Conservation (phyloP, 2,329 filamentous ascomycete species). For the Fusarium gaditjirri region DNA sequence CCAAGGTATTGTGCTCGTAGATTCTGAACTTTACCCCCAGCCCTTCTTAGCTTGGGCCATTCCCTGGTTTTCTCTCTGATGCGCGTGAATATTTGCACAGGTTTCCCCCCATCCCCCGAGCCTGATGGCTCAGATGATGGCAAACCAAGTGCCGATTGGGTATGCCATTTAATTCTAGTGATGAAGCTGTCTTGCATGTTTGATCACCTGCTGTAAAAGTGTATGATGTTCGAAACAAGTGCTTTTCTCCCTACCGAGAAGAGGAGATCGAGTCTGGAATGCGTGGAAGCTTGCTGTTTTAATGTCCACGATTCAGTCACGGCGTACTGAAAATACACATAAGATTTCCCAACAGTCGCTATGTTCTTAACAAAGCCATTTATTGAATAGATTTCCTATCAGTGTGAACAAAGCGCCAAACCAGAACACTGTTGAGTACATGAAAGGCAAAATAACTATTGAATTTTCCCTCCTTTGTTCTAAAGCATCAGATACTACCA, state of each 20-base stretch:
- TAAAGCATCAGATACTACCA: too few relatives aligned
- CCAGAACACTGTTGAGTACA: neutral
- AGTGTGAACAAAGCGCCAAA: slow-evolving; percentile 9
- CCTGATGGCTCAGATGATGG: neutral
- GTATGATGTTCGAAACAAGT: neutral
- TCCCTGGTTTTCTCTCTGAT: neutral
- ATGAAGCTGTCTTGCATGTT: slow-evolving; percentile 6
- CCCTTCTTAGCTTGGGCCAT: neutral
- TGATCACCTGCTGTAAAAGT: neutral
- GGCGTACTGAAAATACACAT: neutral
- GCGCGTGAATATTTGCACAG: neutral
- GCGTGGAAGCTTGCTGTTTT: neutral
- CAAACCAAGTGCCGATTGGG: neutral
- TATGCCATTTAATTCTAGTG: neutral
- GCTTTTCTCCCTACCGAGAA: neutral
- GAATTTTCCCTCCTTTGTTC: neutral
- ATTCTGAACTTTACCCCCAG: neutral
- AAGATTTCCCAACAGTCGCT: neutral
- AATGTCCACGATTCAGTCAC: neutral
- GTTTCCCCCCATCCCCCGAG: neutral
- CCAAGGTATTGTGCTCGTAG: neutral
- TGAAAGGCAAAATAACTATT: neutral
- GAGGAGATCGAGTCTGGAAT: neutral
- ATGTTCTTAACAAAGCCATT: neutral
- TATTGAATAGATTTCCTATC: neutral